phyloP scores from a whole-genome alignment of 1,139 yeast genomes.

The Maudiozyma humilis region DNA sequence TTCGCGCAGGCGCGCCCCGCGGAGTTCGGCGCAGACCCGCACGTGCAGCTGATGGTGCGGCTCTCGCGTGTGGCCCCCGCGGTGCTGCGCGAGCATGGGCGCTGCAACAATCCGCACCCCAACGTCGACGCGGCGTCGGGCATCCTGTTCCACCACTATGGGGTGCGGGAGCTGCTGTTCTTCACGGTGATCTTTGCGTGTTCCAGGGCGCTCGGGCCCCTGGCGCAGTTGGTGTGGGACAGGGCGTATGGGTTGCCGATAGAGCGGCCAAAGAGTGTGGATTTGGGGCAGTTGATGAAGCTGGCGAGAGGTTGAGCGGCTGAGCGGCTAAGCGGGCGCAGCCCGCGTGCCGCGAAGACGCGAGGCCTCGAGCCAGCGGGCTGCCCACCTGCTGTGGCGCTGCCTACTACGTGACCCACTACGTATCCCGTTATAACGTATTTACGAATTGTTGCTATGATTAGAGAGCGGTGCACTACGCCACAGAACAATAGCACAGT shows the following conservation, averaged over 20 bases:
- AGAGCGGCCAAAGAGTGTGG: slow-evolving; percentile 96
- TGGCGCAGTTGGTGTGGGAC: slow-evolving; percentile 93
- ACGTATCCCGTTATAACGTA: too few species aligned
- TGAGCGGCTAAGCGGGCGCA: too few species aligned
- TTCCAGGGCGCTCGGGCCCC: slow-evolving; percentile 93
- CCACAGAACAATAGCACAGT: too few species aligned
- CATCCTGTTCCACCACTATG: slow-evolving; percentile 93
- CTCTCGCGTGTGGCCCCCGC: slow-evolving; percentile 85
- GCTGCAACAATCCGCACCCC: slow-evolving; percentile 99
- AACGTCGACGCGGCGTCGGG: slow-evolving; percentile 98
- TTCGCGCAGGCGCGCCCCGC: slow-evolving; percentile 97
- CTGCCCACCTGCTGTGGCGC: too few species aligned
- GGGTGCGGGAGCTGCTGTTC: slow-evolving; percentile 89
- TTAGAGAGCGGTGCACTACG: too few species aligned
- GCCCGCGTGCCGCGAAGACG: too few species aligned
- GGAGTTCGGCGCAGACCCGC: too few species aligned
- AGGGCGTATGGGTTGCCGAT: slow-evolving; percentile 92
- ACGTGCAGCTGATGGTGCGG: too few species aligned
- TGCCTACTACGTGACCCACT: too few species aligned
- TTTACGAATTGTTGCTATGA: too few species aligned
- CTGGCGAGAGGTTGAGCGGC: too few species aligned
- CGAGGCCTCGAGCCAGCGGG: too few species aligned
- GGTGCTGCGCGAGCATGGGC: slow-evolving; percentile 92
- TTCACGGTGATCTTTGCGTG: slow-evolving; percentile 98
- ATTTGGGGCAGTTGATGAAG: slow-evolving; percentile 43